Evolutionary conservation across 345 rosid species (phyloP), one percentile per base, ranked within the genome.

Genomic region (Kandelia obovata): DNA sequence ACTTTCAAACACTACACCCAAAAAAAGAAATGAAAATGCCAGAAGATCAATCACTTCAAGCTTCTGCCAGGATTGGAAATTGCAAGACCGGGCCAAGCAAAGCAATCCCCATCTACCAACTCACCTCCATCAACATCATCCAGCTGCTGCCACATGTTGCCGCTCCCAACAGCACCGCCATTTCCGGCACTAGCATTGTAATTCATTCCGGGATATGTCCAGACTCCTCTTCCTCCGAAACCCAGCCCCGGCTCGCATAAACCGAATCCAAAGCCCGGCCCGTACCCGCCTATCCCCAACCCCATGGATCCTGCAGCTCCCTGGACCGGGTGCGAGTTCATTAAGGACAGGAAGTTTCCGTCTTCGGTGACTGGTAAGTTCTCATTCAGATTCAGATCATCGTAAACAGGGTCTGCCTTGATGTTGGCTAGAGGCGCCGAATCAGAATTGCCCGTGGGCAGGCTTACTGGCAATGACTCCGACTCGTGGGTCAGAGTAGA

Each of bases 21-120:
- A 7, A 27, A 23, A 7, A n/a, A 9, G 13, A 21, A 55, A 4
- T 4, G 15, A 56, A 27, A 25, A 13, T 56, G 16, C 26, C 28
- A 56, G 13, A 56, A 56, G 59, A 23, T 56, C 28, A 56, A 37
- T 73, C 80, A 87, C 73, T 87, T 84, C 59, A 73, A 79, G 37
- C 77, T 75, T 64, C 84, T 79, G 15, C 84, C 86, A 7, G 80
- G 78, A 66, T 79, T 67, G 7, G 88, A 81, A 66, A 84, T 81
- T 1, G 84, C 85, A n/a, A 84, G 82, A 61, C 83, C 82, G 19
- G 91, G 85, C 88, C 85, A 87, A 28, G 53, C 27, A 53, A 83
- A 83, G 52, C 77, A 79, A 4, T 86, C 59, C 59, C 26, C 59
- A 10, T 56, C 28, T 15, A 21, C 30, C 28, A 56, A 46, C 23